These are phyloP conservation scores for Patellifolia procumbens DNA, from an alignment of 179 eudicot species.

Conservation along the genomic window DNA sequence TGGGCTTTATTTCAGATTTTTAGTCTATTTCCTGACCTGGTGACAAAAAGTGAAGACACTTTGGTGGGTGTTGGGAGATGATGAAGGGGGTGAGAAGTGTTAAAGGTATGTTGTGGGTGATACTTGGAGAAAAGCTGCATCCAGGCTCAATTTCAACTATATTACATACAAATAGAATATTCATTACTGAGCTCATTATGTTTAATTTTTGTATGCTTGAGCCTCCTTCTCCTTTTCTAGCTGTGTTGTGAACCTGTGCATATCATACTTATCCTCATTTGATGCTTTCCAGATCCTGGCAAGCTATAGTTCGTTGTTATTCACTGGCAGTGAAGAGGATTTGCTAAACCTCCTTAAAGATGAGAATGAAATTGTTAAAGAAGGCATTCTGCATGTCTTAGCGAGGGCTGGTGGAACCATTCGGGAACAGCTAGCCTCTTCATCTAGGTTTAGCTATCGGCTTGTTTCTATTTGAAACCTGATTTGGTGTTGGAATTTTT, in stretches of 20 bases:
- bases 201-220: slow-evolving; percentile 11
- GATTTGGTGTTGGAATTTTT: slow-evolving; percentile 11
- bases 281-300: slow-evolving; percentile 74
- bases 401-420: slow-evolving; percentile 97
- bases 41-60: too few relatives aligned
- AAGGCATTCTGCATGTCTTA: slow-evolving; percentile 93
- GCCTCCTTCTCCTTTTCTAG: background rate
- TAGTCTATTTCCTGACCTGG: too few relatives aligned
- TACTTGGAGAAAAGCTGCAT: background rate
- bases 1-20: too few relatives aligned
- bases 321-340: slow-evolving; percentile 83
- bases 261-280: slow-evolving; percentile 4
- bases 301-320: slow-evolving; percentile 71
- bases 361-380: slow-evolving; percentile 84
- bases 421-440: slow-evolving; percentile 78
- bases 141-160: background rate
- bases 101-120: background rate
- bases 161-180: background rate
- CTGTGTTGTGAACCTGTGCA: background rate
- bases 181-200: background rate
- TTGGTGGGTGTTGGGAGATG: too few relatives aligned
- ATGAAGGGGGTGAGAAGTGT: too few relatives aligned
- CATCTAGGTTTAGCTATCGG: slow-evolving; percentile 65
- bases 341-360: slow-evolving; percentile 81
- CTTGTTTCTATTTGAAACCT: background rate